Percentiles rank a stretch among this genome's conserved stretches.
These are phyloP conservation scores for Suhomyces sp. DNA, from an alignment of 805 yeast species.

Conservation along the genomic window DNA sequence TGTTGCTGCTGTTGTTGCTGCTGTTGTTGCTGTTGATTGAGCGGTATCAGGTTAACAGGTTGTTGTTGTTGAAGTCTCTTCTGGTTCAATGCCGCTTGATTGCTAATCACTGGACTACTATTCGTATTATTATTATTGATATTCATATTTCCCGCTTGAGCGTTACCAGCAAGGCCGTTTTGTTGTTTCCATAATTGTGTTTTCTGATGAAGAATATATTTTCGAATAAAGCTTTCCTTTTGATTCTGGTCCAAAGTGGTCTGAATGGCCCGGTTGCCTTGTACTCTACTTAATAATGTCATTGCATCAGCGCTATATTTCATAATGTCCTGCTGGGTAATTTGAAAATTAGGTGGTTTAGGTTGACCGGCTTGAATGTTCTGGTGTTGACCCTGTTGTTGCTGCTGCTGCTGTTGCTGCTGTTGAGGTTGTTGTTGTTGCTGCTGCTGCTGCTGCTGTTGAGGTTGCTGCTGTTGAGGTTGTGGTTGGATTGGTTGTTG, in stretches of 20 bases:
- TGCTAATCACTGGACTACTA: conserved; percentile 4
- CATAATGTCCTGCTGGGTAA: conserved; percentile 38
- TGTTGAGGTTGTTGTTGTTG: conserved; percentile 22
- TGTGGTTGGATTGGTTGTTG: conserved; percentile 24
- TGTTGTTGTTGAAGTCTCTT: conserved; percentile 10
- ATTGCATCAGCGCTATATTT: conserved; percentile 42
- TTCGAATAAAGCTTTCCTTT: conserved; percentile 38
- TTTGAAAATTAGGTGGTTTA: conserved; percentile 31
- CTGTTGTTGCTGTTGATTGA: conserved; percentile 8
- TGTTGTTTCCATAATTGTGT: conserved; percentile 27
- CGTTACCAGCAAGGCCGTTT: conserved; percentile 16
- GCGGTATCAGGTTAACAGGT: conserved; percentile 8
- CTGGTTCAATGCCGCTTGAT: conserved; percentile 6
- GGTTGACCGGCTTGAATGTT: conserved; percentile 5
- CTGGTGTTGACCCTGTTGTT: conserved; percentile 7
- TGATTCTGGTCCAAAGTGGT: conserved; percentile 35
- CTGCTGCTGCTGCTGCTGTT: conserved; percentile 20
- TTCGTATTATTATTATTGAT: conserved; percentile 2
- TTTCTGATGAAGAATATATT: conserved; percentile 42
- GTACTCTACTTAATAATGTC: conserved; percentile 35
- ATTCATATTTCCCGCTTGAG: too few relatives aligned
- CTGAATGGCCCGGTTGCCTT: conserved; percentile 35
- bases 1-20: conserved; percentile 3
- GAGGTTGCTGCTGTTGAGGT: conserved; percentile 19
- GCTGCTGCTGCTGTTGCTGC: conserved; percentile 18